Evolutionary conservation across 78 protist species (phyloP), one percentile per base, ranked within the genome.

Genomic region (Dictyostelium purpureum): DNA sequence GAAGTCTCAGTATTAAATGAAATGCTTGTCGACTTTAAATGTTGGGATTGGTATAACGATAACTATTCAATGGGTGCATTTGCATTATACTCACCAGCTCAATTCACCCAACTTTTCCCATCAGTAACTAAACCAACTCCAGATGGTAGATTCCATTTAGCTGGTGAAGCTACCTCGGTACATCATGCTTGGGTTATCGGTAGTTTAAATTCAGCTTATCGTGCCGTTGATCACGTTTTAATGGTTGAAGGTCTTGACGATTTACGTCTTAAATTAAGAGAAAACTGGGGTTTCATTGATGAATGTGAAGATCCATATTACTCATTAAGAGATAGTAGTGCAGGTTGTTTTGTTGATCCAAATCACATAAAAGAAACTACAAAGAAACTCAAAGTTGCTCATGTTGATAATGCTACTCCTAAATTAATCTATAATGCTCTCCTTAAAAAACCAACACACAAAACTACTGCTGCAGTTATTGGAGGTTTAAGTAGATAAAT

Each of bases 111-210:
- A 42, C 45, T 45, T 45, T 78, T 78, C 47, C 61, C 87, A 24
- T 21, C 31, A n/a, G 11, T 63, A 5, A 42, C 42, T 16, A 61
- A 78, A 45, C 28, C 87, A 2, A n/a, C 35, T 18, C 75, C 28
- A 28, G 66, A 78, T 66, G 87, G 87, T 28, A 56, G 52, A 7
- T 40, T 78, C 74, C 87, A 78, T 43, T 42, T 78, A 19, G 14
- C 75, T 3, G 87, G 87, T 26, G 87, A 78, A 21, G 69, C 52
- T 6, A 42, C 87, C 0, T 45, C 65, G 0, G 87, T 78, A 3
- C 71, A 78, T 66, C 87, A 78, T 43, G 87, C 63, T 18, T 78
- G 87, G 87, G 43, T 78, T 12, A 42, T 78, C 18, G 87, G 87
- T 63, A 40, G 33, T 11, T 57, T 78, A 6, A 78, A 61, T 66